Evolutionary conservation across 805 yeast genomes (phyloP).

Genomic region (Monosporozyma siamensis): DNA sequence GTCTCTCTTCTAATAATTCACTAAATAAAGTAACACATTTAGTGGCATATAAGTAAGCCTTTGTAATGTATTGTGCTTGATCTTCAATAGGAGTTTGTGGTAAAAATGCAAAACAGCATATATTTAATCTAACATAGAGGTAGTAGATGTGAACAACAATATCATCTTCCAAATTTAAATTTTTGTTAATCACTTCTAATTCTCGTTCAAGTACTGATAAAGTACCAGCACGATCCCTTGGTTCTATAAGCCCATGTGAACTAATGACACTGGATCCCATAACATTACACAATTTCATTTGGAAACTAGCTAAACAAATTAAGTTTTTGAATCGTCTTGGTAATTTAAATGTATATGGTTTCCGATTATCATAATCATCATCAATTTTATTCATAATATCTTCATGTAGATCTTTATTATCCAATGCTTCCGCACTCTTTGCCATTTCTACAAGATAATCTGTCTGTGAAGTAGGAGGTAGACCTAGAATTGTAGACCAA

Average conservation of each 20-base stretch:
- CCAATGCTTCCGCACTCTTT: conserved; percentile 42
- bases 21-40: conserved; percentile 72
- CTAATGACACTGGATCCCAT: conserved; percentile 81
- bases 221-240: conserved; percentile 71
- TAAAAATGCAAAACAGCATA: conserved; percentile 81
- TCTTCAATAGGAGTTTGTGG: conserved; percentile 87
- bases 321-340: conserved; percentile 67
- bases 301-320: conserved; percentile 68
- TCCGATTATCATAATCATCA: conserved; percentile 13
- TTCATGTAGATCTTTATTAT: conserved; percentile 5
- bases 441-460: conserved; percentile 79
- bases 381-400: conserved; percentile 12
- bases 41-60: conserved; percentile 74
- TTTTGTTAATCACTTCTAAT: conserved; percentile 58
- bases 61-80: conserved; percentile 73
- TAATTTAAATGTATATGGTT: conserved; percentile 23
- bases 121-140: conserved; percentile 67
- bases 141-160: conserved; percentile 67
- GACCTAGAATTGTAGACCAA: conserved; percentile 79
- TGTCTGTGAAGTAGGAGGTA: conserved; percentile 78
- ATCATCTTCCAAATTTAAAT: conserved; percentile 54
- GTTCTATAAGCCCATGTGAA: conserved; percentile 84
- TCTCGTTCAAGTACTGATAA: conserved; percentile 71
- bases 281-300: conserved; percentile 69
- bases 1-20: conserved; percentile 54